These are phyloP conservation scores for Tuber borchii DNA, from an alignment of 495 filamentous ascomycete genomes.

Conservation along the genomic window DNA sequence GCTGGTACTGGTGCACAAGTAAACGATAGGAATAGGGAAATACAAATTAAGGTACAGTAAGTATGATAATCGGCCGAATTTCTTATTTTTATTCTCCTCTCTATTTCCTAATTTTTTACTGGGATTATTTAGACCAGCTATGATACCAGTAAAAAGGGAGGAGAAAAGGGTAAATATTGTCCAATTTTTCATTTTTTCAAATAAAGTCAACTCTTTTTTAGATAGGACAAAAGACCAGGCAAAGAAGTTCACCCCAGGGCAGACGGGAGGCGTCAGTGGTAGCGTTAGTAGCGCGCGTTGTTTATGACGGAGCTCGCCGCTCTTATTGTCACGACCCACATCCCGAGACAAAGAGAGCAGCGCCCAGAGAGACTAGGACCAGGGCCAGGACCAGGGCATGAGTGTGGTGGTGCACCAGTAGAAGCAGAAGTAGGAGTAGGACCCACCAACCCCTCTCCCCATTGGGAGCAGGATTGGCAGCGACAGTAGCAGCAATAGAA, in stretches of 20 bases:
- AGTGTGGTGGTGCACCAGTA: slow-evolving; percentile 13
- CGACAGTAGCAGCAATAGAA: background rate
- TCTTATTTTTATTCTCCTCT: background rate
- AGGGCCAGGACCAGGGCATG: slow-evolving; percentile 25
- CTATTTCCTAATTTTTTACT: background rate
- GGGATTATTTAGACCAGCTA: background rate
- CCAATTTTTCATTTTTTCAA: background rate
- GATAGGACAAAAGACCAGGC: background rate
- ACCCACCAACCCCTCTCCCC: slow-evolving; percentile 37
- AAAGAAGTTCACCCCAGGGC: background rate
- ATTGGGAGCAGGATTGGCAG: background rate
- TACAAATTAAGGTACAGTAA: background rate
- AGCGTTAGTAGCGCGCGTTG: background rate
- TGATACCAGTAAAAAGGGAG: no score
- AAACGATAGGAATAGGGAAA: background rate
- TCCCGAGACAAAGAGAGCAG: slow-evolving; percentile 23
- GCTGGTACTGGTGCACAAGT: background rate
- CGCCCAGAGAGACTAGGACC: slow-evolving; percentile 12
- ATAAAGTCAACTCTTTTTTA: background rate
- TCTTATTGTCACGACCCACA: slow-evolving; percentile 16
- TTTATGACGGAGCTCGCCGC: slow-evolving; percentile 19
- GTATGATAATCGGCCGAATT: background rate
- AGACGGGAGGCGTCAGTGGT: background rate
- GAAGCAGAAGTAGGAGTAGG: slow-evolving; percentile 11
- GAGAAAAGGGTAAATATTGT: background rate